Evolutionary conservation across 1,284 basidiomycete genomes (phyloP), one percentile per base, ranked within the genome.

Genomic region (Vanrija humicola): DNA sequence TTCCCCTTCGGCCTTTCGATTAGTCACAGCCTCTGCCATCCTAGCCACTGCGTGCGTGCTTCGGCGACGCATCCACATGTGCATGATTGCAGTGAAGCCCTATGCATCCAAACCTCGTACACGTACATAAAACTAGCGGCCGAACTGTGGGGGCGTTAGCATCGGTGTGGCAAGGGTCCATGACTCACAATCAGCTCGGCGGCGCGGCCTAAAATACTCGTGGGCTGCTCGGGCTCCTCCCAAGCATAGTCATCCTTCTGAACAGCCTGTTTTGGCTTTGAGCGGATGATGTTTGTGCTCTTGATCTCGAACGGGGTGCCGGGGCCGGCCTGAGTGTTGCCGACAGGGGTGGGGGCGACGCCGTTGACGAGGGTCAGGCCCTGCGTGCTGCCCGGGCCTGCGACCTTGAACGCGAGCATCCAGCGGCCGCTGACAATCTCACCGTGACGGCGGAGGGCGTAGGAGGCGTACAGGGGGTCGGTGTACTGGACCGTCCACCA

Each of bases 331-430:
- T 40, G 38, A 14, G 43, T n/a, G 12, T 38, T n/a, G 8, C 19
- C 1, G 34, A 45, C 39, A 8, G 38, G 18, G 3, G 29, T 14
- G 3, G 53, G 39, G 6, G 50, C 29, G 19, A 54, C 51, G 16
- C 54, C 61, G 38, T 56, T 53, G 40, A 64, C 62, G 18, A 63
- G 56, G 9, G 64, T 64, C 23, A 61, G 59, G 9, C 67, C 64
- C 29, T 58, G 60, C n/a, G 59, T 63, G 18, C 56, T 62, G 1
- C 62, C 59, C 8, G 59, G 59, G 1, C 62, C 63, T 0, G 58
- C 64, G 38, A 73, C 67, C 55, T 68, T 72, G 55, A 75, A 67
- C 5, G 67, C 73, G 7, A 75, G 47, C 67, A 75, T 70, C 61
- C 63, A 75, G 48, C 59, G 56, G 3, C 70, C 70, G 28, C 56